Percentiles rank a stretch among this genome's conserved stretches.
Conservation (phyloP, 108 stramenopile genomes). For the Skeletonema tropicum region DNA sequence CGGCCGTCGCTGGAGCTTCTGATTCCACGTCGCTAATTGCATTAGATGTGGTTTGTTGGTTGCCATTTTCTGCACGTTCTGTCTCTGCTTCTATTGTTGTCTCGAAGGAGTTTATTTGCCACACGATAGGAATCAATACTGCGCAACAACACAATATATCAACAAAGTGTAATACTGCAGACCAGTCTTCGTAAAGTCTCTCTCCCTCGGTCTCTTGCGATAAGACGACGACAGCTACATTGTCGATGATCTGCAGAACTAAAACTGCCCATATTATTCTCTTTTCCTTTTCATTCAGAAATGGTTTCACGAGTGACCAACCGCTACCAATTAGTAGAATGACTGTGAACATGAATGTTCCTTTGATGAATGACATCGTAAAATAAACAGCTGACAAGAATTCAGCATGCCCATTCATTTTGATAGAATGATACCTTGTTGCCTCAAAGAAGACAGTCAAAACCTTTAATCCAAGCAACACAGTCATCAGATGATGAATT, state of each 20-base stretch:
- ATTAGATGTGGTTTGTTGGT: slow-evolving; percentile 16
- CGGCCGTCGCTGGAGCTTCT: slow-evolving; percentile 37
- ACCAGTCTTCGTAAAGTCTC: slow-evolving; percentile 78
- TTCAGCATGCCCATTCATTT: slow-evolving; percentile 88
- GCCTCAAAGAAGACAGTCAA: slow-evolving; percentile 87
- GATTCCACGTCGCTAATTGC: slow-evolving; percentile 44
- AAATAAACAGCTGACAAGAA: slow-evolving; percentile 90
- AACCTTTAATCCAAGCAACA: slow-evolving; percentile 83
- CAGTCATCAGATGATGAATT: slow-evolving; percentile 95
- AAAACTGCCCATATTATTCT: slow-evolving; percentile 86
- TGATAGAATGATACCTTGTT: slow-evolving; percentile 90
- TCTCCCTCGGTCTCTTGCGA: slow-evolving; percentile 90
- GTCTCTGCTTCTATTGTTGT: slow-evolving; percentile 61
- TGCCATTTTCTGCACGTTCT: neutral
- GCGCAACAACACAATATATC: slow-evolving; percentile 98
- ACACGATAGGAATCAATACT: slow-evolving; percentile 96
- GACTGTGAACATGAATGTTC: slow-evolving; percentile 90
- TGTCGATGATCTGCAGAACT: slow-evolving; percentile 91
- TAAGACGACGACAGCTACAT: slow-evolving; percentile 93
- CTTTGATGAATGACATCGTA: slow-evolving; percentile 81
- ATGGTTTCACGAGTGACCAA: slow-evolving; percentile 95
- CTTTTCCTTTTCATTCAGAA: slow-evolving; percentile 87
- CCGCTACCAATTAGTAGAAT: slow-evolving; percentile 97
- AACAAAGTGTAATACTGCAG: slow-evolving; percentile 90
- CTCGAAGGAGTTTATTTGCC: slow-evolving; percentile 88